Conservation (phyloP, 352 stramenopile species). For the Phytophthora idaei region DNA sequence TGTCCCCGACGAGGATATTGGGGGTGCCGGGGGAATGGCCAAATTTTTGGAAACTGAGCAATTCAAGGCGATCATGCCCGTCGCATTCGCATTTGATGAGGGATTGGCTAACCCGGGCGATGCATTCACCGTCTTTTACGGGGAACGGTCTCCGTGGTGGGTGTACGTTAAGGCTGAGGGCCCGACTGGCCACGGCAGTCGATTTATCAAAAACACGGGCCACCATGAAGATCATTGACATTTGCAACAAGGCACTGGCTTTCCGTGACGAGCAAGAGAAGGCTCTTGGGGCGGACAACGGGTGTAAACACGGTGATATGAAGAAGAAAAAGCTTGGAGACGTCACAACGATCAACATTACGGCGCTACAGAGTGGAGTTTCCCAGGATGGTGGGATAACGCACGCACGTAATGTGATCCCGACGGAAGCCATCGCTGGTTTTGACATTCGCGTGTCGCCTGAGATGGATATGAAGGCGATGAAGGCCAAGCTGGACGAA, state of each 20-base stretch:
- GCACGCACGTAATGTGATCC: slow-evolving; percentile 95
- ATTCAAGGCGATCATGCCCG: slow-evolving; percentile 79
- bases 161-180: slow-evolving; percentile 84
- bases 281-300: slow-evolving; percentile 62
- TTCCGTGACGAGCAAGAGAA: slow-evolving; percentile 92
- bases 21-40: slow-evolving; percentile 92
- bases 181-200: slow-evolving; percentile 85
- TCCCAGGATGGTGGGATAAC: slow-evolving; percentile 76
- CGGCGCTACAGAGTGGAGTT: slow-evolving; percentile 92
- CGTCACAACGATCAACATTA: slow-evolving; percentile 96
- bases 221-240: slow-evolving; percentile 93
- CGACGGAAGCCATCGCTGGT: slow-evolving; percentile 88
- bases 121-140: slow-evolving; percentile 96
- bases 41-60: slow-evolving; percentile 86
- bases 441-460: slow-evolving; percentile 96
- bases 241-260: slow-evolving; percentile 81
- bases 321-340: slow-evolving; percentile 93
- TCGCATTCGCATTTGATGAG: slow-evolving; percentile 95
- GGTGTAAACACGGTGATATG: slow-evolving; percentile 93
- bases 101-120: slow-evolving; percentile 91
- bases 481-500: slow-evolving; percentile 80
- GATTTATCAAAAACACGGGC: slow-evolving; percentile 95
- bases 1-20: slow-evolving; percentile 94
- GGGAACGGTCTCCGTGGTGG: slow-evolving; percentile 94
- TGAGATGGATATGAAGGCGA: slow-evolving; percentile 65